Evolutionary conservation across 441 rosid genomes (phyloP).

Genomic region (Pelargonium myrrhifolium): DNA sequence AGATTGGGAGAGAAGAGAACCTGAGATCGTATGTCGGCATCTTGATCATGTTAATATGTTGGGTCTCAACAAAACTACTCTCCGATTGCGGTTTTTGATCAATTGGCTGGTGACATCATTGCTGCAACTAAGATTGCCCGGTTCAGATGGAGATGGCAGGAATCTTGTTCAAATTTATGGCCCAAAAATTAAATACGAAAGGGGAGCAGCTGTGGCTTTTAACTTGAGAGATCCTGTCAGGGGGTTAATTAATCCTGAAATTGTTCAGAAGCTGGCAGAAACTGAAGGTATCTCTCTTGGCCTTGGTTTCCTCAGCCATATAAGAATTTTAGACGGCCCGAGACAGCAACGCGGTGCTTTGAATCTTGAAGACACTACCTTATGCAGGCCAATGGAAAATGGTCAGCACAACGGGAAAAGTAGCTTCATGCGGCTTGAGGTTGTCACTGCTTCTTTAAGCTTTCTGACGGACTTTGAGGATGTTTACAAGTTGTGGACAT

Average conservation of each 20-base stretch:
- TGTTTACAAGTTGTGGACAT: slow-evolving; percentile 86
- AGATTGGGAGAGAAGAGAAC: slow-evolving; percentile 75
- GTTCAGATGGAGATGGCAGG: slow-evolving; percentile 47
- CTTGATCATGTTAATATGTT: slow-evolving; percentile 82
- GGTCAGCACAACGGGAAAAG: slow-evolving; percentile 51
- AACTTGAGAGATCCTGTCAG: slow-evolving; percentile 59
- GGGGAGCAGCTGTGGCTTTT: slow-evolving; percentile 98
- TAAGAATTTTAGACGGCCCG: slow-evolving; percentile 58
- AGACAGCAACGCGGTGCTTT: slow-evolving; percentile 38
- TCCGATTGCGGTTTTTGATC: slow-evolving; percentile 68
- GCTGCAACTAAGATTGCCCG: slow-evolving; percentile 66
- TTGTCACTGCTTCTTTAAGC: slow-evolving; percentile 88
- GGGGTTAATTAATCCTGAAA: slow-evolving; percentile 72
- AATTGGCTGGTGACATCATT: slow-evolving; percentile 97
- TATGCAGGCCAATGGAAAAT: slow-evolving; percentile 56
- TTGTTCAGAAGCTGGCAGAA: slow-evolving; percentile 86
- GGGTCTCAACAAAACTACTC: slow-evolving; percentile 84
- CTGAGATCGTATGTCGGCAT: slow-evolving; percentile 71
- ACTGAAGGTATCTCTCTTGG: slow-evolving; percentile 81
- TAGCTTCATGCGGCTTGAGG: slow-evolving; percentile 73
- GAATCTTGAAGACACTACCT: slow-evolving; percentile 50
- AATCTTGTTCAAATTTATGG: slow-evolving; percentile 88
- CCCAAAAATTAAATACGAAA: slow-evolving; percentile 89
- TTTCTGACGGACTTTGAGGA: slow-evolving; percentile 93
- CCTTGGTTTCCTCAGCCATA: slow-evolving; percentile 77